Percentiles rank a stretch among this genome's conserved stretches.
These are phyloP conservation scores for Lignosus rhinocerotis DNA, from an alignment of 1,284 basidiomycete genomes.

Conservation along the genomic window DNA sequence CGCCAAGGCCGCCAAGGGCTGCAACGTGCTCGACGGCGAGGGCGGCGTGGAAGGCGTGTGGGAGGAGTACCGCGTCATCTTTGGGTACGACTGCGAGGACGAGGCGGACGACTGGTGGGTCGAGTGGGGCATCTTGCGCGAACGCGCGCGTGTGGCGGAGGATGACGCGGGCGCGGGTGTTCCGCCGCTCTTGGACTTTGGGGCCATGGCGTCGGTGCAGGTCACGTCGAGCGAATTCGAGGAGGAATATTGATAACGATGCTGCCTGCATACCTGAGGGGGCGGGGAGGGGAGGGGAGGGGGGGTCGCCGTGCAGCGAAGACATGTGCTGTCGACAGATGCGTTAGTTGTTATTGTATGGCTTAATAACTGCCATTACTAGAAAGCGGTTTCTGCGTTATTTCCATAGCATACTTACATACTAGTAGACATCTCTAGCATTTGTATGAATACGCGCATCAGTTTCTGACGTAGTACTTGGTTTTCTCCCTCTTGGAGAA, in stretches of 20 bases:
- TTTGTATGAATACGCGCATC: no score
- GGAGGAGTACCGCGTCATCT: conserved; percentile 27
- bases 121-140: conserved; percentile 35
- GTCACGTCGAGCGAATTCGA: background rate
- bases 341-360: no score
- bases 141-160: conserved; percentile 23
- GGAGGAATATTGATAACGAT: background rate
- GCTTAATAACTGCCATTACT: no score
- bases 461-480: no score
- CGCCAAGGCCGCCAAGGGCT: conserved; percentile 39
- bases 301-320: no score
- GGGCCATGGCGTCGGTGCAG: conserved; percentile 1
- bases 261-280: no score
- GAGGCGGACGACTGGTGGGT: conserved; percentile 40
- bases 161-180: background rate
- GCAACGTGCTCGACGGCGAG: conserved; percentile 32
- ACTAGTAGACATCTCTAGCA: no score
- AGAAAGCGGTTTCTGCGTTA: no score
- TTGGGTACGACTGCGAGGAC: conserved; percentile 38
- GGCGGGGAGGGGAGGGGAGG: no score
- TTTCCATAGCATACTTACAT: no score
- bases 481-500: no score
- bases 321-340: no score
- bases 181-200: conserved; percentile 2
- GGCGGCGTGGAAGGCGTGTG: conserved; percentile 26